Evolutionary conservation across 176 grass and related monocot species (phyloP).

Genomic region (Luzula sylvatica): DNA sequence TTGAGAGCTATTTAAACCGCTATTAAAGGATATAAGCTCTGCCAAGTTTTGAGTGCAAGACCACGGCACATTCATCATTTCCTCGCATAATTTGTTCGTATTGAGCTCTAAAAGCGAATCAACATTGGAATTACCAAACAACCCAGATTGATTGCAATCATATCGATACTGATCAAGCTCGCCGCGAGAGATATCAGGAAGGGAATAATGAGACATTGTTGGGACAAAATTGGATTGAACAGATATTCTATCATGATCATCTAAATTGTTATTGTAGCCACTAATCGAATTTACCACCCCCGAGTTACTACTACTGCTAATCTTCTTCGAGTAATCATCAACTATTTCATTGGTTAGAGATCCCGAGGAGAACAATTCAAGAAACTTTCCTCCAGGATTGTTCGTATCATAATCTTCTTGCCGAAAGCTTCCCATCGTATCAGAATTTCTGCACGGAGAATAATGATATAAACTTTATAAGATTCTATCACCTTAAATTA

Average conservation of each 20-base stretch:
- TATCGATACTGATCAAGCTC: conserved; percentile 21
- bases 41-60: conserved; percentile 17
- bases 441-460: conserved; percentile 21
- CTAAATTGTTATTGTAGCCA: conserved; percentile 29
- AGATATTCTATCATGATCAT: conserved; percentile 46
- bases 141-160: neutral
- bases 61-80: conserved; percentile 10
- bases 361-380: conserved; percentile 54
- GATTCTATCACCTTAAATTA: too few relatives aligned
- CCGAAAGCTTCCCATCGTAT: conserved; percentile 30
- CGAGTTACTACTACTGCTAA: conserved; percentile 32
- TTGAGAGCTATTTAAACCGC: conserved; percentile 21
- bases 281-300: conserved; percentile 14
- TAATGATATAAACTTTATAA: neutral
- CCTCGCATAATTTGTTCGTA: conserved; percentile 20
- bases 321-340: conserved; percentile 73
- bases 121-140: conserved; percentile 27
- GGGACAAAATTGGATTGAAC: conserved; percentile 72
- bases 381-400: conserved; percentile 59
- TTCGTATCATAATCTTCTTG: conserved; percentile 31
- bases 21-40: conserved; percentile 21
- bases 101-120: conserved; percentile 10
- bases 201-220: neutral
- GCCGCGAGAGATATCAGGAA: conserved; percentile 12
- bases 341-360: conserved; percentile 40